Evolutionary conservation across 1,284 basidiomycete species (phyloP), one percentile per base, ranked within the genome.

Genomic region (Apiotrichum akiyoshidainum): DNA sequence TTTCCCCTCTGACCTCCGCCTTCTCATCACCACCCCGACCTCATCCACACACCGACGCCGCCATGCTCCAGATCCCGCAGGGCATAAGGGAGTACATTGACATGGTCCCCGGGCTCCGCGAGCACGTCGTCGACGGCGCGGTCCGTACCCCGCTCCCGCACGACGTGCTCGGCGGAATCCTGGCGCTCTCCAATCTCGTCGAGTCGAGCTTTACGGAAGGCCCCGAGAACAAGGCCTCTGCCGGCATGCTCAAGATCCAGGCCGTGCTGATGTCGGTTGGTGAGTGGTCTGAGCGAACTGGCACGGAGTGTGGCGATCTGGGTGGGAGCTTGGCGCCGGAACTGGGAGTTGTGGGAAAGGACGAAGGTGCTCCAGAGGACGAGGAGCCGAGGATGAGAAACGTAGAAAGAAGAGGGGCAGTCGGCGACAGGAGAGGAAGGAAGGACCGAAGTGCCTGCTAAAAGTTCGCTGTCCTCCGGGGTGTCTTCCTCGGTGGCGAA

Each of bases 231-330:
- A 39, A 40, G n/a, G 37, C 48, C 5, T 5, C 19, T 10, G 33
- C 33, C 14, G 17, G 12, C 35, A 50, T 40, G 48, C 19, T 50
- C 35, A 50, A 50, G 48, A 50, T 50, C 48, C 48, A 50, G 48
- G 48, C 48, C 1, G 48, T 50, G 19, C 37, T 50, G 5, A 34
- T 50, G n/a, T 50, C 48, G 5, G 22, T 12, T 11, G 48, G 48
- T 50, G 48, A 50, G 48, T 50, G n/a, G n/a, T n/a, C n/a, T n/a
- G 13, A 17, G 14, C 21, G 22, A 21, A 19, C 26, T 31, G 26
- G 26, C 26, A 7, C 26, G 3, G 26, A 31, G 26, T 4, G 26
- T 31, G 26, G 26, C 26, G 26, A 7, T 31, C 26, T 31, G 26
- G 26, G 26, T 31, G 26, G 26, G 26, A 31, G 26, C 26, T 31